Base-by-base conservation (phyloP, 495 filamentous ascomycete species). In the Glonium stellatum region DNA sequence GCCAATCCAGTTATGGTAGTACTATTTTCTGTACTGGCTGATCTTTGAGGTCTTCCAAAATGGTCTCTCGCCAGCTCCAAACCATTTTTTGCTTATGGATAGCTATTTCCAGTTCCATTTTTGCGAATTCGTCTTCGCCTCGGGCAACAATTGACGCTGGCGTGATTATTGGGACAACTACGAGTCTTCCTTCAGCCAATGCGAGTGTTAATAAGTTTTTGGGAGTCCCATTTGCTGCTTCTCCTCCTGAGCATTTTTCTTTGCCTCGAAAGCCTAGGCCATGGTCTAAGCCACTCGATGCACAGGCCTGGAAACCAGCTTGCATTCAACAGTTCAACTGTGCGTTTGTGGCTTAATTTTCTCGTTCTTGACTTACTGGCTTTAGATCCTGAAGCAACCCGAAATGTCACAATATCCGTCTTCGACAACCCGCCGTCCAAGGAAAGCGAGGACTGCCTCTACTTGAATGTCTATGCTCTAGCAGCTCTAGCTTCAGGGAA, bases 401-500 rank as follows among this genome's bases (percentile, higher is more conserved):
- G 67, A 10, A 35, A 70, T 12, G 72, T 73, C 31, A 67, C 66
- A 3, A 62, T 68, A 42, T 27, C 52, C 5, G 63, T 73, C 5
- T 76, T 71, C 68, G 71, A 71, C 50, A 66, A 54, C 22, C 58
- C 61, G 0, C 62, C 64, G 19, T 2, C 27, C 2, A 54, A 27
- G n/a, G 73, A 76, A 58, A 75, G 70, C 54, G 72, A 75, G 54
- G 73, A 75, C 55, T 75, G 73, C 60, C 57, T 73, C 12, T 75
- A 72, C 55, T 53, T 75, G 31, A 75, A 75, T 52, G 67, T 75
- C 31, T 75, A 65, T 35, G 69, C 67, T 4, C 72, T 71, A 11
- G 25, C 18, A 18, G 5, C 48, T 10, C 10, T 23, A 13, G 18
- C 31, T 35, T n/a, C 52, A 0, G 36, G 52, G 5, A 6, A 6